phyloP scores from a whole-genome alignment of 2,329 filamentous ascomycete species.

The Phialophora verrucosa region DNA sequence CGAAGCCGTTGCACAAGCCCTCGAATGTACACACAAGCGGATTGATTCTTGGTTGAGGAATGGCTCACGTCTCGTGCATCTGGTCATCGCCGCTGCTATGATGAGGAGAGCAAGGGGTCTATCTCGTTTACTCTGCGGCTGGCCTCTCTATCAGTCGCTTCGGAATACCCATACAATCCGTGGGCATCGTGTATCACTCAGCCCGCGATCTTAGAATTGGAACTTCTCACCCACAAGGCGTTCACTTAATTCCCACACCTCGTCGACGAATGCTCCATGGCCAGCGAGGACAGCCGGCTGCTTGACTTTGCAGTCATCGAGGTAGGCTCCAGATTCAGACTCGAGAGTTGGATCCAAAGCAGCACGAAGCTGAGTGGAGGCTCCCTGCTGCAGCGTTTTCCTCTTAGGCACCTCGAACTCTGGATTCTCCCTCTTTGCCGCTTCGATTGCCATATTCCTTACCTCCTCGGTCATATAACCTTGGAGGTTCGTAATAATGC shows the following conservation, averaged over 20 bases:
- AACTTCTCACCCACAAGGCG: constrained; percentile 51
- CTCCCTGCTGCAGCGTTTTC: constrained; percentile 42
- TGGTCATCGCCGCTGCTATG: neutral
- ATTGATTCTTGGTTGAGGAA: neutral
- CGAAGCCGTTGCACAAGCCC: neutral
- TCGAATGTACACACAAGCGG: neutral
- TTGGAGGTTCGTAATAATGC: constrained; percentile 33
- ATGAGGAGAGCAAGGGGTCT: neutral
- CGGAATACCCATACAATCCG: neutral
- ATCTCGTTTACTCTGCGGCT: neutral
- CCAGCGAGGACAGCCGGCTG: constrained; percentile 23
- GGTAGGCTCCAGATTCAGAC: constrained; percentile 42
- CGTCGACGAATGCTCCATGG: constrained; percentile 43
- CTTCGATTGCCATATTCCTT: constrained; percentile 15
- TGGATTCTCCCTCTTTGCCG: constrained; percentile 24
- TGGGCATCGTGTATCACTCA: neutral
- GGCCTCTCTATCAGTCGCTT: too few species aligned
- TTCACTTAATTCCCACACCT: constrained; percentile 56
- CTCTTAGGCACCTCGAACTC: constrained; percentile 20
- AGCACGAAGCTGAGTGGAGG: constrained; percentile 45
- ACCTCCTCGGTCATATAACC: constrained; percentile 27
- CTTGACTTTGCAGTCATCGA: constrained; percentile 51
- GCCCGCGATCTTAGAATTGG: constrained; percentile 5
- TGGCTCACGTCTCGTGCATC: neutral
- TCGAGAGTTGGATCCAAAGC: constrained; percentile 43